Evolutionary conservation across 2,329 filamentous ascomycete species (phyloP), one percentile per base, ranked within the genome.

Genomic region (Aspergillus novofumigatus): DNA sequence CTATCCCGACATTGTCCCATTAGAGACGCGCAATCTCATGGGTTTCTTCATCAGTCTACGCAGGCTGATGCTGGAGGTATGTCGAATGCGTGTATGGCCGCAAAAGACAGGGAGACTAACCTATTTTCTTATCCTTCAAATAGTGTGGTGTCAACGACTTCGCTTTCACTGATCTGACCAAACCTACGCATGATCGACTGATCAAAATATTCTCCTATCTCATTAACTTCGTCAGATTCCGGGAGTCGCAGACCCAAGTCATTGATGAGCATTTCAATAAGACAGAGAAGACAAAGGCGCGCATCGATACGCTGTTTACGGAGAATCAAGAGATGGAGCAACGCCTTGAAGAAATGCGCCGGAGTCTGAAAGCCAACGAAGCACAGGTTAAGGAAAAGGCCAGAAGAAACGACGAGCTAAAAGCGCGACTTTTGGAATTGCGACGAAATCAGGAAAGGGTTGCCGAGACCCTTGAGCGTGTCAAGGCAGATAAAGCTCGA

Each of bases 191-290:
- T 70, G 89, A 91, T 57, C 89, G 94, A 48, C 83, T 97, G 14
- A 89, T 93, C 69, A 96, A 94, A 78, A 95, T 97, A 69, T 94
- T 99, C 73, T 96, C 91, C 63, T 97, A 97, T 75, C 85, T 97
- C 62, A 99, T 99, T 80, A 99, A 99, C 77, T 99, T 99, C 75
- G 92, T 97, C 65, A 87, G 94, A 53, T 99, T 97, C 77, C 89
- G 94, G 66, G 92, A 97, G 77, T 92, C 89, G 60, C 93, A 97
- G 75, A 95, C 92, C 1, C 80, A 81, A 42, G 86, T 94, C 29
- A 96, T 97, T 62, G 92, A 97, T 72, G 86, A 95, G 72, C 90
- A 97, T 76, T 94, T 94, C 78, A 94, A 96, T 79, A 92, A 91
- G 67, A 85, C 90, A 11, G 91, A 97, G 75, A 85, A 84, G 58